phyloP scores from a whole-genome alignment of 768 basidiomycete species.

The Mycena vitilis region DNA sequence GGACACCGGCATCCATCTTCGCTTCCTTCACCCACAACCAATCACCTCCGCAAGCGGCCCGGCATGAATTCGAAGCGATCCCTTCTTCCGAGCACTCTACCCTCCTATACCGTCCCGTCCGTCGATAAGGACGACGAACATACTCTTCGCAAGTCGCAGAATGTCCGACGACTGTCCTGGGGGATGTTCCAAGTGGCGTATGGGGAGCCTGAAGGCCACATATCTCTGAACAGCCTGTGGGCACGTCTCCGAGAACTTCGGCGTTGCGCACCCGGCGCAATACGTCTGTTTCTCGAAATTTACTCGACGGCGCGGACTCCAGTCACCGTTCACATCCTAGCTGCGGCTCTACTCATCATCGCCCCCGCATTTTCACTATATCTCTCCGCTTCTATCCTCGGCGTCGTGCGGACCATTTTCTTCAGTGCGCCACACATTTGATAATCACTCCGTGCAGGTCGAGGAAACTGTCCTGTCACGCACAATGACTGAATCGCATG shows the following conservation, averaged over 20 bases:
- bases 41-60: constrained; percentile 20
- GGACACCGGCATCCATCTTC: constrained; percentile 15
- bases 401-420: constrained; percentile 44
- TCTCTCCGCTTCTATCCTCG: constrained; percentile 46
- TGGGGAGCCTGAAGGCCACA: constrained; percentile 30
- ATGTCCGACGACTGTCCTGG: constrained; percentile 42
- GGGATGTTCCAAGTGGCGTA: constrained; percentile 52
- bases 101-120: background rate
- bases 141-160: constrained; percentile 1
- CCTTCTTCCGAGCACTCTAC: constrained; percentile 15
- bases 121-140: constrained; percentile 12
- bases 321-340: constrained; percentile 42
- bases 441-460: constrained; percentile 22
- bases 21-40: constrained; percentile 18
- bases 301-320: constrained; percentile 38
- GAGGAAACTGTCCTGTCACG: constrained; percentile 27
- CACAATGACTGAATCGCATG: constrained; percentile 15
- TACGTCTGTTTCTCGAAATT: constrained; percentile 41
- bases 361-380: constrained; percentile 51
- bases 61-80: constrained; percentile 27
- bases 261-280: constrained; percentile 27
- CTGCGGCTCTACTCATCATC: constrained; percentile 44
- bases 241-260: constrained; percentile 12
- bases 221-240: constrained; percentile 1
- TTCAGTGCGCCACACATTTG: constrained; percentile 9